Evolutionary conservation across 768 basidiomycete genomes (phyloP).

Genomic region (Lactarius evosmus): DNA sequence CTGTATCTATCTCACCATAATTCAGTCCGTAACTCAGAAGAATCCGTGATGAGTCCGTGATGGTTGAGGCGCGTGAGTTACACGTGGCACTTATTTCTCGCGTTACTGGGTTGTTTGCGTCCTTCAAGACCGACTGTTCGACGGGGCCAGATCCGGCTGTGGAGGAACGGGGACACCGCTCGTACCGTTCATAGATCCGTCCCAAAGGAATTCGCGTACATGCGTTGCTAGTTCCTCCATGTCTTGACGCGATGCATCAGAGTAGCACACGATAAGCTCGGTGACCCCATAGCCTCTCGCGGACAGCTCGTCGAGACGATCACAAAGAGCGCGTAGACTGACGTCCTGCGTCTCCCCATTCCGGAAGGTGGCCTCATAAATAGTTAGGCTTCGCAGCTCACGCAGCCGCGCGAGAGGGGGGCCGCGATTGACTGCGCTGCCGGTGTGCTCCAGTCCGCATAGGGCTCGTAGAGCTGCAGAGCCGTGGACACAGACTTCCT

Average conservation of each 20-base stretch:
- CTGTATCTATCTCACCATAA: neutral
- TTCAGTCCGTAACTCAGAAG: neutral
- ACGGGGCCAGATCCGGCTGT: conserved; percentile 4
- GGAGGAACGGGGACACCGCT: conserved; percentile 18
- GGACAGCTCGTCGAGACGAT: conserved; percentile 11
- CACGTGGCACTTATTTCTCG: neutral
- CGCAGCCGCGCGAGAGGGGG: conserved; percentile 18
- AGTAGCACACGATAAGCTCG: conserved; percentile 28
- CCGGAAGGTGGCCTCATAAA: conserved; percentile 25
- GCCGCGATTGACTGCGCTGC: neutral
- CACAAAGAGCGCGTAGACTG: conserved; percentile 19
- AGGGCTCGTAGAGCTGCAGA: conserved; percentile 24
- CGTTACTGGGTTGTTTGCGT: too few species aligned
- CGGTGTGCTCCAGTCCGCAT: conserved; percentile 16
- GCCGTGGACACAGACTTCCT: conserved; percentile 27
- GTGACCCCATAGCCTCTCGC: conserved; percentile 4
- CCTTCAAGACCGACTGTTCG: neutral
- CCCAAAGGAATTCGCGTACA: conserved; percentile 25
- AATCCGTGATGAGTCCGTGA: neutral
- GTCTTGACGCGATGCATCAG: conserved; percentile 22
- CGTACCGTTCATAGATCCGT: conserved; percentile 23
- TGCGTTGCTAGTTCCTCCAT: conserved; percentile 25
- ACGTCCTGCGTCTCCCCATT: conserved; percentile 8
- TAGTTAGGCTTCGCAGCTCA: conserved; percentile 17
- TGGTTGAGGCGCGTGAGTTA: neutral